Base-by-base conservation (phyloP, 129 eudicot genomes). In the Cynara cardunculus region DNA sequence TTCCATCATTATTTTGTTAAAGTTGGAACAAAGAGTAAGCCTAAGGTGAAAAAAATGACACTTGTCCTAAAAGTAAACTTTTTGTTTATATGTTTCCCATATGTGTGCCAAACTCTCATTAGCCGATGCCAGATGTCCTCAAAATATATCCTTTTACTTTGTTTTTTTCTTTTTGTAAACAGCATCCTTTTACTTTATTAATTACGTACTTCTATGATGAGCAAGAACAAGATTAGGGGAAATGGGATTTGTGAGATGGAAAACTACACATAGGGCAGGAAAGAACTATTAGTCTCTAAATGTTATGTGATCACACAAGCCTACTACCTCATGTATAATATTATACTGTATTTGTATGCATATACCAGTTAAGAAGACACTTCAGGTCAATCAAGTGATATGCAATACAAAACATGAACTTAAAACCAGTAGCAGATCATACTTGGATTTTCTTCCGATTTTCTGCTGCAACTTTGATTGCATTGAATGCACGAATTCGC, bases 381-480 rank as follows among this genome's bases (percentile, higher is more conserved):
- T 59, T 59, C 11, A 30, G 34, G 34, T 30, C 34, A 30, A 30
- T 30, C 34, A 18, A 5, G 66, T 59, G 25, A 59, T 59, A 19
- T 46, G 59, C 19, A 46, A 49, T 71, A 34, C 3, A 19, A 76
- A 13, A 34, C 26, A 16, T 10, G 68, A 21, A 26, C 3, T 27
- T 26, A 28, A 22, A 73, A 37, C 27, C 8, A 74, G 69, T 64
- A 64, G 28, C 69, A 24, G 18, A 73, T 10, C 93, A 35, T 90
- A 96, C 99, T 85, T 96, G 99, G 77, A 91, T 90, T 80, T 96
- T 96, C 85, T 89, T 90, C 75, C 94, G 86, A 85, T 96, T 96
- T 81, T 96, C 99, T 56, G 97, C 95, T 61, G 99, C 99, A 59
- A 95, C 74, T 62, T 86, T 73, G 16, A 96, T 96, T 34, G 99